A percentile compares a stretch with the other conserved stretches of the same genome.
Evolutionary conservation across 257 asterid species (phyloP).

Genomic region (Nicotiana sylvestris): DNA sequence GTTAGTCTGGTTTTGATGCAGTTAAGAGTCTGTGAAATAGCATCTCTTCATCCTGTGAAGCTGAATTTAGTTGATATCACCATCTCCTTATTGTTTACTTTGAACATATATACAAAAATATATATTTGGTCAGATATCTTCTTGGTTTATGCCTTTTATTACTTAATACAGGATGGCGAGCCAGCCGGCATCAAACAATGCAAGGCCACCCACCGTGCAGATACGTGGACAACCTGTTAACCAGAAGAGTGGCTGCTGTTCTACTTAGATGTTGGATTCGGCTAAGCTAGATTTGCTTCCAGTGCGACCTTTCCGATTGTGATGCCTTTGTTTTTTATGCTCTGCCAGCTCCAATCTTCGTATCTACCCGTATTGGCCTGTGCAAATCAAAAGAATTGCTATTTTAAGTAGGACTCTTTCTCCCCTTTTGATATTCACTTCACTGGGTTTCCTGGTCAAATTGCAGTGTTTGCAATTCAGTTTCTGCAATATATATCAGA

Average conservation of each 20-base stretch:
- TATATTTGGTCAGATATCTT: not conserved
- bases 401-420: slow-evolving; percentile 15
- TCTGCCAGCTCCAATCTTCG: slow-evolving; percentile 35
- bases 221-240: slow-evolving; percentile 72
- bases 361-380: slow-evolving; percentile 24
- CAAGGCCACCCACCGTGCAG: slow-evolving; percentile 70
- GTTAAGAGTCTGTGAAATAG: too few species aligned
- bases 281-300: not conserved
- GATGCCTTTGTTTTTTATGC: not conserved
- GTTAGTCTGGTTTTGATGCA: not conserved
- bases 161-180: slow-evolving; percentile 60
- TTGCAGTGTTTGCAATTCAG: not conserved
- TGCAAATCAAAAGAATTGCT: slow-evolving; percentile 26
- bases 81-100: not conserved
- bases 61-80: too few species aligned
- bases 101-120: not conserved
- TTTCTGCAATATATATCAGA: slow-evolving; percentile 4
- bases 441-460: not conserved
- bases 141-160: not conserved
- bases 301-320: not conserved
- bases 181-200: slow-evolving; percentile 51
- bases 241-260: slow-evolving; percentile 79
- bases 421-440: slow-evolving; percentile 15
- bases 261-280: slow-evolving; percentile 17
- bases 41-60: too few species aligned